Percentiles rank a stretch among this genome's conserved stretches.
These are phyloP conservation scores for Rhodotorula graminis DNA, from an alignment of 768 basidiomycete species.

Conservation along the genomic window DNA sequence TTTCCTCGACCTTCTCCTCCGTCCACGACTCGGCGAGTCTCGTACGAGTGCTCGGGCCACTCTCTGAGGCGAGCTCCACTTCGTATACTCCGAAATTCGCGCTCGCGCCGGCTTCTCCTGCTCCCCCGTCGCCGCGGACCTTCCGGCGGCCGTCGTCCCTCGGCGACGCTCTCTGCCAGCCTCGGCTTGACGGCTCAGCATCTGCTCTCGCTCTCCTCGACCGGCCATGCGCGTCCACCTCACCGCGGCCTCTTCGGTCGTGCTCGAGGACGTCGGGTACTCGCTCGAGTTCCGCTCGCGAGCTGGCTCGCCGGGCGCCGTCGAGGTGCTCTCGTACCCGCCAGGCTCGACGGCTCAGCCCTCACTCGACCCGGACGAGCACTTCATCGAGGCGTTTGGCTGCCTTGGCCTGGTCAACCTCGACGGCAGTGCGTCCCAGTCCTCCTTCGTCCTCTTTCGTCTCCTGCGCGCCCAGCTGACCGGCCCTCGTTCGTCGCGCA, in stretches of 20 bases:
- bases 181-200: background rate
- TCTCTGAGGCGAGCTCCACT: too few relatives aligned
- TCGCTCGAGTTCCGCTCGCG: slow-evolving; percentile 7
- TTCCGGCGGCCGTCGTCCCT: too few relatives aligned
- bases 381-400: background rate
- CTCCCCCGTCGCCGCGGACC: background rate
- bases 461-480: background rate
- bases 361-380: background rate
- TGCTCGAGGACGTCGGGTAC: slow-evolving; percentile 8
- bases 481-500: background rate
- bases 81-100: too few relatives aligned
- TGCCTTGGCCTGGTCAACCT: background rate
- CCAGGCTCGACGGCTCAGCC: slow-evolving; percentile 1
- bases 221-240: background rate
- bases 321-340: slow-evolving; percentile 1
- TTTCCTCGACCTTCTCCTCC: too few relatives aligned
- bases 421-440: slow-evolving; percentile 2
- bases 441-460: background rate
- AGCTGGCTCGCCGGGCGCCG: background rate
- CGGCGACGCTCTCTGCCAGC: too few relatives aligned
- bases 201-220: background rate
- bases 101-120: background rate
- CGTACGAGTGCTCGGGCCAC: too few relatives aligned
- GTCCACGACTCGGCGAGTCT: too few relatives aligned
- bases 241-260: background rate